Conservation (phyloP, 2,329 filamentous ascomycete species). For the Stemphylium beticola region DNA sequence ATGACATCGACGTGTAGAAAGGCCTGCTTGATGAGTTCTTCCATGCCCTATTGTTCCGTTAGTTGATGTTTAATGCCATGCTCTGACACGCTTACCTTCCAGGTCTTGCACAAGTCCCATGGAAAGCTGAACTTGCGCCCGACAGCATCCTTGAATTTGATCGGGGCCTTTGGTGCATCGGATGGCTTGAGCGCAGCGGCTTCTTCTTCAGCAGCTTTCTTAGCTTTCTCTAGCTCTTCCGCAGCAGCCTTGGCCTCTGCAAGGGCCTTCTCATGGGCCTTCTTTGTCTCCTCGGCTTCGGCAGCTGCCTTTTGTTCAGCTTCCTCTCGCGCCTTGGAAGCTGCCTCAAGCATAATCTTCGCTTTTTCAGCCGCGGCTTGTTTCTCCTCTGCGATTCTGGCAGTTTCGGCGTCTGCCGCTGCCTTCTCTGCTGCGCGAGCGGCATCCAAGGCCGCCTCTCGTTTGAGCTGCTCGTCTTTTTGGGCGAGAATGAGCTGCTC, state of each 20-base stretch:
- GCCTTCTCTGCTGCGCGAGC: slow-evolving; percentile 53
- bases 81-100: slow-evolving; percentile 50
- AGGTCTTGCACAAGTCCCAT: slow-evolving; percentile 36
- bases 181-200: slow-evolving; percentile 51
- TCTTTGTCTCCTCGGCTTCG: slow-evolving; percentile 45
- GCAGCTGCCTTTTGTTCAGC: slow-evolving; percentile 39
- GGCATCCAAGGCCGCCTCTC: slow-evolving; percentile 44
- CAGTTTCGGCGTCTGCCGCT: slow-evolving; percentile 56
- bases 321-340: slow-evolving; percentile 40
- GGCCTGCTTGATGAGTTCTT: slow-evolving; percentile 57
- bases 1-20: slow-evolving; percentile 56
- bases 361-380: slow-evolving; percentile 46
- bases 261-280: slow-evolving; percentile 56
- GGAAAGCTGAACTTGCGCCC: slow-evolving; percentile 41
- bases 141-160: slow-evolving; percentile 42
- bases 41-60: slow-evolving; percentile 69
- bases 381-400: slow-evolving; percentile 58
- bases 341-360: slow-evolving; percentile 36
- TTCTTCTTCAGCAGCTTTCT: slow-evolving; percentile 56
- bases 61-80: slow-evolving; percentile 52
- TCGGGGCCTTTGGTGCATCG: slow-evolving; percentile 55
- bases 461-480: slow-evolving; percentile 49
- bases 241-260: slow-evolving; percentile 51
- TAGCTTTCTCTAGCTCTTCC: slow-evolving; percentile 55
- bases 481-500: slow-evolving; percentile 51